Evolutionary conservation across 2,329 filamentous ascomycete species (phyloP).

Genomic region (Aspergillus persii): DNA sequence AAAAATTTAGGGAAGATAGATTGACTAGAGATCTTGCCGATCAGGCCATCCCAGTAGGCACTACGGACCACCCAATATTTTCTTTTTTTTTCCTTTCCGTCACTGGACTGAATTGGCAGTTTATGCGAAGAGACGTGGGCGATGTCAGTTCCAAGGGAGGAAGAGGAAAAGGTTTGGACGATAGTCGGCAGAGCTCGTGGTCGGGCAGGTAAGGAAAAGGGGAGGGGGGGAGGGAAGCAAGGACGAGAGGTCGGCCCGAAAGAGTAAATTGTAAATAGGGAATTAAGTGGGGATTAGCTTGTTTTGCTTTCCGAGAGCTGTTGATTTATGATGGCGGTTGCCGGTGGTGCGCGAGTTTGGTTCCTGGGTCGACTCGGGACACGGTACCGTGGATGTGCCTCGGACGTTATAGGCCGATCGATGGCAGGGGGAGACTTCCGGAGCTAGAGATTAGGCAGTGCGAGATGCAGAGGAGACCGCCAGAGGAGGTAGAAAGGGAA

Average conservation of each 20-base stretch:
- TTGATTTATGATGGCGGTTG: slow-evolving; percentile 12
- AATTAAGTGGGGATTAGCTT: slow-evolving; percentile 18
- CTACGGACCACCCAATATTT: slow-evolving; percentile 9
- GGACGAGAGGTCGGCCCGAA: slow-evolving; percentile 22
- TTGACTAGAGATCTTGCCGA: slow-evolving; percentile 16
- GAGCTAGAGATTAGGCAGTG: neutral
- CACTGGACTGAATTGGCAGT: slow-evolving; percentile 5
- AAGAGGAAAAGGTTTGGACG: slow-evolving; percentile 7
- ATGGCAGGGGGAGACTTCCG: neutral
- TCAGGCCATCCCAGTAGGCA: slow-evolving; percentile 31
- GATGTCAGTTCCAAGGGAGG: slow-evolving; percentile 11
- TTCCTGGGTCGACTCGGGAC: slow-evolving; percentile 18
- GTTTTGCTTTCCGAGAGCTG: neutral
- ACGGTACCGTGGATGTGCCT: slow-evolving; percentile 22
- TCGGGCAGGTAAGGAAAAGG: slow-evolving; percentile 13
- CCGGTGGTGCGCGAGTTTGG: slow-evolving; percentile 15
- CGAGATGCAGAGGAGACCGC: slow-evolving; percentile 1
- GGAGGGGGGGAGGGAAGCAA: slow-evolving; percentile 12
- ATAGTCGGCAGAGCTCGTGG: slow-evolving; percentile 1
- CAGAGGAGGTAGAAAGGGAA: slow-evolving; percentile 5
- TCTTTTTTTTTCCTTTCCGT: slow-evolving; percentile 3
- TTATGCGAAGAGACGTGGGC: neutral
- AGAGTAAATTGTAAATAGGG: slow-evolving; percentile 36
- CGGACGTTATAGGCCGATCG: slow-evolving; percentile 4
- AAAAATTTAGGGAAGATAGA: slow-evolving; percentile 15